Base-by-base conservation (phyloP, 805 yeast species). In the Millerozyma acaciae region DNA sequence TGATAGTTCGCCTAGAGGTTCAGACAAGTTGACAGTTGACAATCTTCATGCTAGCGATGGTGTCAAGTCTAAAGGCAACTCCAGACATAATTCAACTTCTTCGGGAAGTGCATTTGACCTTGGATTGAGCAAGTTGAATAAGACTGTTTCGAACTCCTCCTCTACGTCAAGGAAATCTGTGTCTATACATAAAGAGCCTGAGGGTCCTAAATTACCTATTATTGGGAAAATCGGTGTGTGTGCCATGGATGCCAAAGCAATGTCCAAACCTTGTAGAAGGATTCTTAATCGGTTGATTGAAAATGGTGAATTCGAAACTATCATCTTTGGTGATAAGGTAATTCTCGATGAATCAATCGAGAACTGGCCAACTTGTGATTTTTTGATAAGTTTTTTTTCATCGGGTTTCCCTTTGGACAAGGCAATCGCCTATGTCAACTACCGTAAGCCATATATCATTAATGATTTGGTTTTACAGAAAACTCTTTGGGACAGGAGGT, bases 341-440 rank as follows among this genome's bases (percentile, higher is more conserved):
- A 90, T 93, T 32, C 62, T 93, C 35, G 98, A 93, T 59, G 98
- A 94, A 62, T 65, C 68, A 74, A 76, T 93, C 38, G 97, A 93
- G 62, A 87, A 88, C 55, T 93, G 99, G 99, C 99, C 99, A 23
- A 87, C 96, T 22, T 93, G 98, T 65, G 99, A 93, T 56, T 93
- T 87, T 51, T 68, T 93, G 42, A 85, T 93, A 40, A 81, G 90
- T 45, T 93, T 93, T 60, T 93, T 93, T 58, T 84, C 95, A n/a
- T 76, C 79, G 19, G 99, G 99, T 0, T 93, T 93, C 62, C 99
- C 99, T 0, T 68, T 93, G 27, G 95, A 90, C 47, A 93, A 93
- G 58, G 99, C 98, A 3, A 90, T 93, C 38, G 73, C 80, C 15
- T 93, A 93, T 50, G 96, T 80, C 24, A 81, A 87, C 42, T 74